Percentiles rank a stretch among this genome's conserved stretches.
Conservation (phyloP, 352 stramenopile species). For the Thalassiosira tumida region DNA sequence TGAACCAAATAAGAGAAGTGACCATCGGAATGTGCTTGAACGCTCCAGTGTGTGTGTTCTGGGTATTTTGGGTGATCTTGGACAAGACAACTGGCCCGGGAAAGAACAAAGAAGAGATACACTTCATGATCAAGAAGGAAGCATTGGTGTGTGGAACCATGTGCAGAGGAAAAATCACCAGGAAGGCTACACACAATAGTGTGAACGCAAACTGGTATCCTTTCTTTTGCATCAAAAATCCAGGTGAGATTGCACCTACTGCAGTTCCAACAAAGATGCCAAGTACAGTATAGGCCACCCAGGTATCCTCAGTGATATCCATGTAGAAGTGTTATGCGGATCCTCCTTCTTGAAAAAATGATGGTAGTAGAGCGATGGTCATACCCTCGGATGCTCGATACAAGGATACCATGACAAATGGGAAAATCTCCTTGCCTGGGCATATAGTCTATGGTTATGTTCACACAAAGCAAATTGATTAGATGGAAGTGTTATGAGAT, state of each 20-base stretch:
- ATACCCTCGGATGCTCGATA: slow-evolving; percentile 12
- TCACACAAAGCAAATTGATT: no score
- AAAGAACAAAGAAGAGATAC: background rate
- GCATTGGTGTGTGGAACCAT: background rate
- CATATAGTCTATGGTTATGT: no score
- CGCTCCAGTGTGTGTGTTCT: background rate
- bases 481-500: no score
- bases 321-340: slow-evolving; percentile 11
- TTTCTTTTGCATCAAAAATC: slow-evolving; percentile 17
- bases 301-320: slow-evolving; percentile 10
- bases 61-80: background rate
- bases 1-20: slow-evolving; percentile 5
- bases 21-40: slow-evolving; percentile 28
- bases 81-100: background rate
- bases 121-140: background rate
- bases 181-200: background rate
- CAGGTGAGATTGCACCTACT: background rate
- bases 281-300: slow-evolving; percentile 19
- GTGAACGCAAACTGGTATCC: slow-evolving; percentile 3
- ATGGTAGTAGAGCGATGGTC: slow-evolving; percentile 23
- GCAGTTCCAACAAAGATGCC: slow-evolving; percentile 25
- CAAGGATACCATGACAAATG: slow-evolving; percentile 22
- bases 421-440: no score
- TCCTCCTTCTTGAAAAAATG: slow-evolving; percentile 25
- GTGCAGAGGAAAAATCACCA: slow-evolving; percentile 10